Base-by-base conservation (phyloP, 306 rosid genomes). In the Malus sieversii region DNA sequence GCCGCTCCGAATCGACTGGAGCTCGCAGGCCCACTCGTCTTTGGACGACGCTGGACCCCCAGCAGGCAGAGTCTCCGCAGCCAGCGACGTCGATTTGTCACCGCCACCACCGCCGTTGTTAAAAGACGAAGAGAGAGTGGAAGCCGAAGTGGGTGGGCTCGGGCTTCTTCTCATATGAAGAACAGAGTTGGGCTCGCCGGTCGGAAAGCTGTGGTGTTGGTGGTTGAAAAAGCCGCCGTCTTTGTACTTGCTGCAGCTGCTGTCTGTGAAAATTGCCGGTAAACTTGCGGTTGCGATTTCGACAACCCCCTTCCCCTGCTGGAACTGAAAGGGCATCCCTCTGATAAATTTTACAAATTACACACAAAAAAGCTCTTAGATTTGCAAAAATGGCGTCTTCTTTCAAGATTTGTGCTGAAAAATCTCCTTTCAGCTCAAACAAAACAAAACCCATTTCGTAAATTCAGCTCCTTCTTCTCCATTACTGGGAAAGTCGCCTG, bases 111-210 rank as follows among this genome's bases (percentile, higher is more conserved):
- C 85, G 3, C 77, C 82, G 59, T 72, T 85, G 23, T 82, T 82
- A 55, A 78, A 78, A 61, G 88, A 85, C 38, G 84, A 76, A 53
- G 84, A 82, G 51, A 85, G 84, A 76, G 85, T 82, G 13, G 84
- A 82, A 18, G 84, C 76, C 55, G 88, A 85, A 66, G 88, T 75
- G 79, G 85, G 88, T 61, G 88, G 88, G 72, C 88, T 85, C 52
- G 79, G 88, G 85, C 88, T 85, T 78, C 81, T 81, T 76, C 83
- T 78, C 78, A 69, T 72, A 74, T 81, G 81, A 74, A 85, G 82
- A 68, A 82, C 88, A 33, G 83, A 85, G 53, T 83, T 78, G 79
- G 84, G 88, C 65, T 85, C 85, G 79, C 69, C 52, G 72, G 72
- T 57, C 52, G 35, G 20, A 27, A n/a, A 38, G 73, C 33, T 71